Base-by-base conservation (phyloP, 352 stramenopile genomes). In the Globisporangium apiculatum region DNA sequence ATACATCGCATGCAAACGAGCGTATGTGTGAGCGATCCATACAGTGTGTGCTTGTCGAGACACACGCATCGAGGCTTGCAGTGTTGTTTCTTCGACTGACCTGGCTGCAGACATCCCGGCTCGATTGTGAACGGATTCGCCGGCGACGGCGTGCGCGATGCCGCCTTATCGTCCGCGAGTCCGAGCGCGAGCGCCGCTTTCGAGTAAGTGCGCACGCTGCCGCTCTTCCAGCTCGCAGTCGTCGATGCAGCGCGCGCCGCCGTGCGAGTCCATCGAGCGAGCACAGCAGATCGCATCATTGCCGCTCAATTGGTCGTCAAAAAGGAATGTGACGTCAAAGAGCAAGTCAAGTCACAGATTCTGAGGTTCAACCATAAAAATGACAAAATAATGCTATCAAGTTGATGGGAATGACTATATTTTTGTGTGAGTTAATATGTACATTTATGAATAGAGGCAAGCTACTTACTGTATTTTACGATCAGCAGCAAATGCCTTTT, bases 111-210 rank as follows among this genome's bases (percentile, higher is more conserved):
- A 53, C 72, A 75, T 5, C 67, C 75, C 7, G 69, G 48, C 48
- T 70, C 53, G 42, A 83, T 65, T 37, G 72, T 69, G 48, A 86
- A 89, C 35, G 79, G 75, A 53, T 87, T 86, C 31, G 61, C 53
- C 1, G 50, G n/a, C 17, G 7, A 24, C 11, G 55, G 48, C 7
- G 42, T 17, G 24, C 24, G 24, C 24, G 24, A 31, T n/a, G 52
- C 14, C 5, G 12, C 36, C 49, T 57, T 36, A 60, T 73, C 49
- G 18, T 47, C 41, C 7, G 53, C 57, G 1, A 80, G 49, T 0
- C 72, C 68, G 1, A 75, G 61, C 12, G 75, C 72, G 50, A 80
- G 69, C 4, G 62, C 66, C 17, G 72, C 64, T 4, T 36, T 57
- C n/a, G 57, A 62, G 57, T 57, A 11, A 49, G 57, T 8, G 48